Percentiles rank a stretch among this genome's conserved stretches.
phyloP scores from a whole-genome alignment of 2,329 filamentous ascomycete genomes.

The Hypoxylon sp. region DNA sequence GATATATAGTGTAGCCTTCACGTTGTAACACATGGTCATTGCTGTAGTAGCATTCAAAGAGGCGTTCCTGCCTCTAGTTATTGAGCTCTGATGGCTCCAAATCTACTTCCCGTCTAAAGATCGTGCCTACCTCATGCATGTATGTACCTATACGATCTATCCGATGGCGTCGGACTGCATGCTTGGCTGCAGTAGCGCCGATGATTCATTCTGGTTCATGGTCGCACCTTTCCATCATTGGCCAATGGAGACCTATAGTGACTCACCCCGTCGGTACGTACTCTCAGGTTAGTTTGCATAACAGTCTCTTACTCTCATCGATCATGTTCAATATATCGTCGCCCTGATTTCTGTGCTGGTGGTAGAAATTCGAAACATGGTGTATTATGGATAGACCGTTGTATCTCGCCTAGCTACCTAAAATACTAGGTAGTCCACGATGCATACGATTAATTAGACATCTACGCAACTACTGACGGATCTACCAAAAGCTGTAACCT shows the following conservation, averaged over 20 bases:
- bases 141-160: constrained; percentile 21
- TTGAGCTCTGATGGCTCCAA: too few relatives aligned
- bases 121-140: not conserved
- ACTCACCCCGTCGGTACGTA: constrained; percentile 14
- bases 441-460: not conserved
- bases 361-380: not conserved
- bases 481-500: constrained; percentile 61
- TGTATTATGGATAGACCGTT: not conserved
- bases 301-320: not conserved
- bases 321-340: not conserved
- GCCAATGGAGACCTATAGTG: constrained; percentile 22
- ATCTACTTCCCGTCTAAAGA: not conserved
- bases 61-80: not conserved
- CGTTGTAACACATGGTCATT: not conserved
- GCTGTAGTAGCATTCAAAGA: not conserved
- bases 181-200: constrained; percentile 39
- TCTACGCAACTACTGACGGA: constrained; percentile 39
- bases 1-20: constrained; percentile 22
- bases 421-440: not conserved
- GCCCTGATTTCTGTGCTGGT: not conserved
- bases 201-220: constrained; percentile 49
- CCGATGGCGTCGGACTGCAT: constrained; percentile 15
- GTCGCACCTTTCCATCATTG: constrained; percentile 35
- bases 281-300: not conserved
- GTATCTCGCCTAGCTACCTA: too few relatives aligned